Percentiles rank a stretch among this genome's conserved stretches.
Evolutionary conservation across 2,329 filamentous ascomycete genomes (phyloP).

Genomic region (Colletotrichum sp.): DNA sequence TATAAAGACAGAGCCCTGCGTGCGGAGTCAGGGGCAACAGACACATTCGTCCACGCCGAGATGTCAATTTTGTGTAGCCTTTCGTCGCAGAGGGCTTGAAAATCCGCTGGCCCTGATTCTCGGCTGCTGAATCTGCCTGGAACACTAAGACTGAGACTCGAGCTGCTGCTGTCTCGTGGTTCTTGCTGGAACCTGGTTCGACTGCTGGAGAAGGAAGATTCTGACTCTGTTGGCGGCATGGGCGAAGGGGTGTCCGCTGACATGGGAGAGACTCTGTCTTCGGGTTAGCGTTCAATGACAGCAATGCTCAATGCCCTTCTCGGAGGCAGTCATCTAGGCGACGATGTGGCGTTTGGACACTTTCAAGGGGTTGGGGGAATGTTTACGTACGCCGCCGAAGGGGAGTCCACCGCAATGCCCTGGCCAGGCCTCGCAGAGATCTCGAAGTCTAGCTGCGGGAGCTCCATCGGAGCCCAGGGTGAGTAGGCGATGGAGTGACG

Average conservation of each 20-base stretch:
- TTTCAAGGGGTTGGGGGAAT: neutral
- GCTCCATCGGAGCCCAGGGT: neutral
- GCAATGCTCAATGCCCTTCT: neutral
- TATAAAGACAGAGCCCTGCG: conserved; percentile 27
- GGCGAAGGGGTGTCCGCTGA: neutral
- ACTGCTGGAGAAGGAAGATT: neutral
- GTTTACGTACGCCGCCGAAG: neutral
- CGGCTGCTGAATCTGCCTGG: neutral
- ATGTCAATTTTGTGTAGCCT: neutral
- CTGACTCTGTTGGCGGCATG: neutral
- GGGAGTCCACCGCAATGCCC: neutral
- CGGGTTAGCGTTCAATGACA: neutral
- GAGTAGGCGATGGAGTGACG: conserved; percentile 6
- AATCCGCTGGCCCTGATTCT: neutral
- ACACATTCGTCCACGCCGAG: neutral
- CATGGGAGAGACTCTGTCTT: neutral
- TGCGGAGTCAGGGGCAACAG: neutral
- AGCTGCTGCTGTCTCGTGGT: neutral
- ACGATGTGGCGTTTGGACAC: neutral
- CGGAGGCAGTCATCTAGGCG: neutral
- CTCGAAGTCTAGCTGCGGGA: neutral
- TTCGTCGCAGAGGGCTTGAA: neutral
- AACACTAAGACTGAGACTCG: neutral
- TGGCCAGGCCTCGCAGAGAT: neutral
- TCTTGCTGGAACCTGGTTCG: neutral